phyloP scores from a whole-genome alignment of 805 yeast genomes.

The Teunomyces panamensis region DNA sequence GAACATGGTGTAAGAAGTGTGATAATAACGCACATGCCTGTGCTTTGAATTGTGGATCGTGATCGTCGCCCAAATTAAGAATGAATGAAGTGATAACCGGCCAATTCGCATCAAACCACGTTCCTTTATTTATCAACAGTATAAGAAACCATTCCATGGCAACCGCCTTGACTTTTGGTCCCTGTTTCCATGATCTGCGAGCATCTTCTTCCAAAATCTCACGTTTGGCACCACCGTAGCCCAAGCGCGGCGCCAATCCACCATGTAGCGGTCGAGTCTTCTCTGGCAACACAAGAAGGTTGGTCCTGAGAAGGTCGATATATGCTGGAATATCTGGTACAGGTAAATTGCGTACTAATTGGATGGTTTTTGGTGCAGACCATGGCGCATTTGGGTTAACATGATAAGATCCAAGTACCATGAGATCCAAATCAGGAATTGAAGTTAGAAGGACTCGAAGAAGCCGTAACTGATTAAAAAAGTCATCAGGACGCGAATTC shows the following conservation, averaged over 20 bases:
- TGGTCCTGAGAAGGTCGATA: background rate
- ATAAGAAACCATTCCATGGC: constrained; percentile 27
- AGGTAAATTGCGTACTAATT: background rate
- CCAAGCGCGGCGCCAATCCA: constrained; percentile 19
- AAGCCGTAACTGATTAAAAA: constrained; percentile 2
- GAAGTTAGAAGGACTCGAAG: background rate
- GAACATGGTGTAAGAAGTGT: constrained; percentile 9
- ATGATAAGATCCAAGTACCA: constrained; percentile 15
- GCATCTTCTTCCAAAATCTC: constrained; percentile 21
- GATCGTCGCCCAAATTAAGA: constrained; percentile 34
- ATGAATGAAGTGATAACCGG: constrained; percentile 29
- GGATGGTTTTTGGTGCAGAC: constrained; percentile 13
- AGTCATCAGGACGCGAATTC: background rate
- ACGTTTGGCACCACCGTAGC: constrained; percentile 16
- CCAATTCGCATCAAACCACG: constrained; percentile 17
- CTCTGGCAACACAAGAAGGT: background rate
- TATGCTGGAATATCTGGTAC: background rate
- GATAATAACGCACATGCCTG: constrained; percentile 22
- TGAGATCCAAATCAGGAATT: constrained; percentile 1
- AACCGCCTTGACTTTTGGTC: constrained; percentile 19
- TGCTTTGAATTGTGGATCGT: constrained; percentile 24
- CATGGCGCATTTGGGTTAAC: constrained; percentile 31
- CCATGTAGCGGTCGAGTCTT: constrained; percentile 5
- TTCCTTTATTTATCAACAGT: constrained; percentile 1
- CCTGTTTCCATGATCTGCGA: constrained; percentile 26